Evolutionary conservation across 2,329 filamentous ascomycete genomes (phyloP), one percentile per base, ranked within the genome.

Genomic region (Stagonosporopsis vannaccii): DNA sequence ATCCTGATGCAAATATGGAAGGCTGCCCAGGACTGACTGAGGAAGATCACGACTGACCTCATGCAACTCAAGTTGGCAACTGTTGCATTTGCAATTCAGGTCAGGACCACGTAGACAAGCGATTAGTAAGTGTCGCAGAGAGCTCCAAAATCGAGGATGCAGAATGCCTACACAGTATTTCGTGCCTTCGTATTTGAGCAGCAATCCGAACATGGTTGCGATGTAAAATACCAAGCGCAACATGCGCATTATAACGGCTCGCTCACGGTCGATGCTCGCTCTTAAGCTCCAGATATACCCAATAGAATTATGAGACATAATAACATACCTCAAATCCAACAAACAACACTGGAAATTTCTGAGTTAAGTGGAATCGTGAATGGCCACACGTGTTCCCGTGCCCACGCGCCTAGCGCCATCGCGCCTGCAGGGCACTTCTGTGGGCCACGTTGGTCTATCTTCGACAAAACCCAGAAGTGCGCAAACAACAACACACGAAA

Each of bases 11-110:
- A 32, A 77, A 80, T 32, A 88, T 97, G 89, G 91, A 95, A 12
- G 93, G 91, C 0, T 99, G 95, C 80, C 94, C 95, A 0, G 95
- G 95, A 0, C 52, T 88, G 32, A 90, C 87, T 0, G 95, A 97
- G 76, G 92, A 97, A 69, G 93, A 97, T 67, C 86, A 88, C 71
- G 86, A 86, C 65, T 88, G 73, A 85, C 28, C 12, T 40, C 9
- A 13, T 40, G 30, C 15, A 22, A 9, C 4, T 26, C n/a, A 26
- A 15, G n/a, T 19, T 17, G 12, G 30, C 19, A 8, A 9, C 19
- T 9, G 15, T 22, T 8, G 11, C 13, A 19, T 15, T 41, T 43
- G 41, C 30, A 7, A 32, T 17, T 25, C 3, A 30, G 12, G 9
- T 20, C 41, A 32, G 6, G 11, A 12, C 15, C 23, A 23, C 20